Evolutionary conservation across 2,329 filamentous ascomycete genomes (phyloP).

Genomic region (Leptoxyphium fumago): DNA sequence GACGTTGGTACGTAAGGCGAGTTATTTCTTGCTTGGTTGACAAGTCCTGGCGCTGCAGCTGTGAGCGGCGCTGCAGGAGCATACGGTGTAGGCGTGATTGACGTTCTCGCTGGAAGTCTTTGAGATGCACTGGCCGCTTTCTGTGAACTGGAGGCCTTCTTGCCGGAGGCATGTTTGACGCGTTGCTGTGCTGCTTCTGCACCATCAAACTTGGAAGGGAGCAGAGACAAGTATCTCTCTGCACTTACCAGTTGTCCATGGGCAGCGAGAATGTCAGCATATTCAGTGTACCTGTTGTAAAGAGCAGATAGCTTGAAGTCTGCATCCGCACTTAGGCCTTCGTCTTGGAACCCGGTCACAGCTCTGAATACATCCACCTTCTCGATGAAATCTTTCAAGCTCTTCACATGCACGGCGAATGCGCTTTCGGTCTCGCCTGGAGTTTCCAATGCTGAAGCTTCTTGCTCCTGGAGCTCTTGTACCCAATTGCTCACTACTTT

Average conservation of each 20-base stretch:
- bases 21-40: constrained; percentile 19
- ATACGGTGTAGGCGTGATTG: constrained; percentile 22
- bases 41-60: constrained; percentile 3
- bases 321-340: constrained; percentile 52
- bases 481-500: constrained; percentile 96
- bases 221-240: constrained; percentile 78
- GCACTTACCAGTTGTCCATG: constrained; percentile 78
- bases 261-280: constrained; percentile 83
- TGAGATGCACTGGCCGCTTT: constrained; percentile 21
- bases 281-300: constrained; percentile 93
- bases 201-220: constrained; percentile 69
- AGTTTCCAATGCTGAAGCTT: constrained; percentile 54
- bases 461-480: constrained; percentile 70
- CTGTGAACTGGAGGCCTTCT: constrained; percentile 25
- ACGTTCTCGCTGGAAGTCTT: constrained; percentile 15
- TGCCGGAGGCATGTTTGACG: constrained; percentile 70
- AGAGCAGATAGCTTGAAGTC: constrained; percentile 81
- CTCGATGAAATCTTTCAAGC: constrained; percentile 87
- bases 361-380: constrained; percentile 95
- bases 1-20: constrained; percentile 26
- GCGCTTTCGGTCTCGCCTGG: constrained; percentile 45
- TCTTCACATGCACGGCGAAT: constrained; percentile 82
- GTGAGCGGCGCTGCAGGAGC: constrained; percentile 7
- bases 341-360: constrained; percentile 80
- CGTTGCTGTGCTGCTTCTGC: constrained; percentile 78